Percentiles rank a stretch among this genome's conserved stretches.
These are phyloP conservation scores for Thozetella sp. DNA, from an alignment of 495 filamentous ascomycete genomes.

Conservation along the genomic window DNA sequence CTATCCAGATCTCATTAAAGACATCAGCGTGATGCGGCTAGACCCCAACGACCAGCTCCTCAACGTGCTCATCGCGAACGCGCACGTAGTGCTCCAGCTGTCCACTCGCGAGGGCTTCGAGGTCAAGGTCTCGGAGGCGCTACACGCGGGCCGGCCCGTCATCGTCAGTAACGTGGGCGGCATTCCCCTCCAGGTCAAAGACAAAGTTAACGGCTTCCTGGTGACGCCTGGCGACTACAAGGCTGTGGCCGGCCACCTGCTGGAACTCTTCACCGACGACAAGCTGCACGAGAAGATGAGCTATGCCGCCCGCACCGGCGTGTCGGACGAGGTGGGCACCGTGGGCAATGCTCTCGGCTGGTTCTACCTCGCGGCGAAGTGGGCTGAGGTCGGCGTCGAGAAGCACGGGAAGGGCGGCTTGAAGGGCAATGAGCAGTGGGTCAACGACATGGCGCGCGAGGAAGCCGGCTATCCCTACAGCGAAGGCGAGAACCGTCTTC, in stretches of 20 bases:
- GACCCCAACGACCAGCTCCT: slow-evolving; percentile 80
- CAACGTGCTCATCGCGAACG: slow-evolving; percentile 76
- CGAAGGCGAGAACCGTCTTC: slow-evolving; percentile 63
- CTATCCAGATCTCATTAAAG: slow-evolving; percentile 48
- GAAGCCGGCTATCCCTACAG: slow-evolving; percentile 61
- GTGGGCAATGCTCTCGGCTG: slow-evolving; percentile 79
- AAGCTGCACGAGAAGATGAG: slow-evolving; percentile 68
- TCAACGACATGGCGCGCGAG: slow-evolving; percentile 77
- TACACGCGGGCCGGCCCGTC: slow-evolving; percentile 82
- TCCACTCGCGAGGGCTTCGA: slow-evolving; percentile 88
- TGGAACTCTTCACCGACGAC: slow-evolving; percentile 69
- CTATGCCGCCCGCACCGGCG: slow-evolving; percentile 62
- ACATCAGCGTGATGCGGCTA: slow-evolving; percentile 77
- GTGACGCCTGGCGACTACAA: slow-evolving; percentile 74
- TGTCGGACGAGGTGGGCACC: slow-evolving; percentile 83
- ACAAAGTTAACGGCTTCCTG: slow-evolving; percentile 76
- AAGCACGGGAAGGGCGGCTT: slow-evolving; percentile 36
- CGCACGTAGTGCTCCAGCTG: slow-evolving; percentile 75
- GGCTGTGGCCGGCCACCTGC: slow-evolving; percentile 70
- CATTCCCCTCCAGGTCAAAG: slow-evolving; percentile 78
- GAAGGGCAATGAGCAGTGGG: slow-evolving; percentile 59
- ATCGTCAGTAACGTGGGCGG: slow-evolving; percentile 81
- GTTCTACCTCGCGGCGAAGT: slow-evolving; percentile 73
- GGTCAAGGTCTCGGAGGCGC: slow-evolving; percentile 85
- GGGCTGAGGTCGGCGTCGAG: slow-evolving; percentile 45